Percentiles rank a stretch among this genome's conserved stretches.
Conservation (phyloP, 208 protist genomes). For the Perkinsela sp. region DNA sequence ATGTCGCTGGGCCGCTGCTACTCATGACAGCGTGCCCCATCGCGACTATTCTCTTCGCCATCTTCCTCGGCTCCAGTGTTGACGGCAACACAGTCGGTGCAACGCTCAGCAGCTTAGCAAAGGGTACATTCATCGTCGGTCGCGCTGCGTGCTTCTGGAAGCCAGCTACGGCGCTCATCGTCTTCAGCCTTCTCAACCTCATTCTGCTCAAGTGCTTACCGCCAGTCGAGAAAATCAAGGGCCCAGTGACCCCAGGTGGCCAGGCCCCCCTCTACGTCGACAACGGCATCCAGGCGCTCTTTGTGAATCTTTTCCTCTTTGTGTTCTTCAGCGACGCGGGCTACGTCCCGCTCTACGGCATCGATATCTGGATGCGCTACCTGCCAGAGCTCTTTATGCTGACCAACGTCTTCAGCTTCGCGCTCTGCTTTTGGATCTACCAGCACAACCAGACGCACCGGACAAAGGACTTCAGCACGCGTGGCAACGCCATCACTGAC, state of each 20-base stretch:
- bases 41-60: neutral
- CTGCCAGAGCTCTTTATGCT: slow-evolving; percentile 2
- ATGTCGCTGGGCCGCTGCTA: neutral
- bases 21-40: neutral
- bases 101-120: no score
- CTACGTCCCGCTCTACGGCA: neutral
- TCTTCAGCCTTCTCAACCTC: slow-evolving; percentile 2
- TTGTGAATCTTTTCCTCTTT: neutral
- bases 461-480: slow-evolving; percentile 6
- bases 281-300: slow-evolving; percentile 5
- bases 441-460: slow-evolving; percentile 7
- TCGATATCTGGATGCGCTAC: neutral
- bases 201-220: slow-evolving; percentile 3
- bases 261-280: slow-evolving; percentile 7
- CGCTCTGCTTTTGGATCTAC: slow-evolving; percentile 7
- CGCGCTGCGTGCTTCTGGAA: neutral
- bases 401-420: slow-evolving; percentile 1
- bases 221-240: slow-evolving; percentile 4
- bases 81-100: neutral
- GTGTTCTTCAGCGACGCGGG: slow-evolving; percentile 1
- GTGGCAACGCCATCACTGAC: slow-evolving; percentile 61
- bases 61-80: neutral
- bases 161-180: neutral
- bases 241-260: slow-evolving; percentile 6
- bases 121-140: neutral